Evolutionary conservation across 345 rosid genomes (phyloP).

Genomic region (Eutrema japonicum): DNA sequence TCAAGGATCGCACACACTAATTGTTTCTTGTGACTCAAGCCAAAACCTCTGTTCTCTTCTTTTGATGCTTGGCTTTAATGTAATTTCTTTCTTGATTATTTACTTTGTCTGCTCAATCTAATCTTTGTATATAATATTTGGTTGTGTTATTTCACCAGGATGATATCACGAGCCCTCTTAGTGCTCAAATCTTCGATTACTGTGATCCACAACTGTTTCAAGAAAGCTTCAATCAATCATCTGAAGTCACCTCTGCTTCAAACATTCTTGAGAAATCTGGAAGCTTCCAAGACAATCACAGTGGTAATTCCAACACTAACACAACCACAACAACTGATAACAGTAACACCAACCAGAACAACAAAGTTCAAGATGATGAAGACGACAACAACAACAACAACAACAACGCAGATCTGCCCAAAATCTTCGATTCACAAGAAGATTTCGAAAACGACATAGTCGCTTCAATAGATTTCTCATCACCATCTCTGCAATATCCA

Average conservation of each 20-base stretch:
- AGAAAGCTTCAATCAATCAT: constrained; percentile 64
- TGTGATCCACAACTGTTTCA: constrained; percentile 65
- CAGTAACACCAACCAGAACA: constrained; percentile 35
- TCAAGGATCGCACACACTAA: constrained; percentile 14
- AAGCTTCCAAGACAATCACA: constrained; percentile 46
- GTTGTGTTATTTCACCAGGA: constrained; percentile 54
- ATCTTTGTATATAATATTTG: constrained; percentile 7
- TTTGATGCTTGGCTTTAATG: constrained; percentile 42
- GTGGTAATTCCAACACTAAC: constrained; percentile 33
- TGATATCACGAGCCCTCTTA: constrained; percentile 73
- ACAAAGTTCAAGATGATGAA: constrained; percentile 35
- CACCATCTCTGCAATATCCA: constrained; percentile 58
- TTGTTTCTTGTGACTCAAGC: constrained; percentile 39
- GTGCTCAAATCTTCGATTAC: constrained; percentile 66
- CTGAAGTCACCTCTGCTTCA: constrained; percentile 66
- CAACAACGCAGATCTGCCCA: constrained; percentile 50
- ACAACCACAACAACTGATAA: constrained; percentile 44
- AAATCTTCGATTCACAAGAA: constrained; percentile 63
- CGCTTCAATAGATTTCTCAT: constrained; percentile 79
- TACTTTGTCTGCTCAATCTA: background rate
- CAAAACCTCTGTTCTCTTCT: constrained; percentile 20
- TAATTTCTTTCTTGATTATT: constrained; percentile 27
- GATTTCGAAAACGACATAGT: constrained; percentile 79
- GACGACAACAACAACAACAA: constrained; percentile 45
- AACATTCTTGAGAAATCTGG: constrained; percentile 42